Conservation (phyloP, 2,329 filamentous ascomycete species). For the Scedosporium aurantiacum region DNA sequence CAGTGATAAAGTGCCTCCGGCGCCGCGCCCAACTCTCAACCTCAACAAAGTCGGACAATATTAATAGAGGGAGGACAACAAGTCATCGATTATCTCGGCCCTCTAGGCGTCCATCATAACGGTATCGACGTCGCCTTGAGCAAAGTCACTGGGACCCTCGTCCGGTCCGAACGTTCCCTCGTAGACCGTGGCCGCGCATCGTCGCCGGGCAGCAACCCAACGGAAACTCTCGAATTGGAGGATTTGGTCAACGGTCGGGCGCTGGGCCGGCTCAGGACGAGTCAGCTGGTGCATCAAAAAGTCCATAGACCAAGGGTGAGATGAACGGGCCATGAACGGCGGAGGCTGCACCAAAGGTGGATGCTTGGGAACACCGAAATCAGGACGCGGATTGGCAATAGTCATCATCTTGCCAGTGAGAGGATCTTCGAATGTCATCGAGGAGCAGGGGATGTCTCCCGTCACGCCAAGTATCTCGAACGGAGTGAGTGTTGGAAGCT, state of each 20-base stretch:
- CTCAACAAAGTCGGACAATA: too few species aligned
- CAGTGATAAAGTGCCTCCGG: too few species aligned
- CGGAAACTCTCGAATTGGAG: slow-evolving; percentile 61
- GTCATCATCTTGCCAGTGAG: neutral
- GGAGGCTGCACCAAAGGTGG: slow-evolving; percentile 54
- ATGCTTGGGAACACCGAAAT: slow-evolving; percentile 34
- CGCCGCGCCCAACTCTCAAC: too few species aligned
- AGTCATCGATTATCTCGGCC: neutral
- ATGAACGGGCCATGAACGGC: slow-evolving; percentile 74
- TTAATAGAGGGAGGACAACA: too few species aligned
- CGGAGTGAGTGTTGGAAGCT: slow-evolving; percentile 79
- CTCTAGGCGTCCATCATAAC: slow-evolving; percentile 49
- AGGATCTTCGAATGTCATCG: slow-evolving; percentile 1
- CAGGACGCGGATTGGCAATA: slow-evolving; percentile 5
- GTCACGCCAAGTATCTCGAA: slow-evolving; percentile 56
- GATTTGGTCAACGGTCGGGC: slow-evolving; percentile 66
- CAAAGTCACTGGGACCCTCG: slow-evolving; percentile 27
- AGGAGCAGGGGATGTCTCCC: neutral
- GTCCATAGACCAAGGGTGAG: slow-evolving; percentile 66
- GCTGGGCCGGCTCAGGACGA: slow-evolving; percentile 56
- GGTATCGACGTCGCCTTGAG: slow-evolving; percentile 26
- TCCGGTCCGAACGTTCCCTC: slow-evolving; percentile 92
- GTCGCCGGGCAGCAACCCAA: slow-evolving; percentile 69
- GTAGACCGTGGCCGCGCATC: slow-evolving; percentile 85
- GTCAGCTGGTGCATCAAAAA: slow-evolving; percentile 84